A percentile compares a stretch with the other conserved stretches of the same genome.
These are phyloP conservation scores for Hyaloscypha finlandica DNA, from an alignment of 495 filamentous ascomycete genomes.

Conservation along the genomic window DNA sequence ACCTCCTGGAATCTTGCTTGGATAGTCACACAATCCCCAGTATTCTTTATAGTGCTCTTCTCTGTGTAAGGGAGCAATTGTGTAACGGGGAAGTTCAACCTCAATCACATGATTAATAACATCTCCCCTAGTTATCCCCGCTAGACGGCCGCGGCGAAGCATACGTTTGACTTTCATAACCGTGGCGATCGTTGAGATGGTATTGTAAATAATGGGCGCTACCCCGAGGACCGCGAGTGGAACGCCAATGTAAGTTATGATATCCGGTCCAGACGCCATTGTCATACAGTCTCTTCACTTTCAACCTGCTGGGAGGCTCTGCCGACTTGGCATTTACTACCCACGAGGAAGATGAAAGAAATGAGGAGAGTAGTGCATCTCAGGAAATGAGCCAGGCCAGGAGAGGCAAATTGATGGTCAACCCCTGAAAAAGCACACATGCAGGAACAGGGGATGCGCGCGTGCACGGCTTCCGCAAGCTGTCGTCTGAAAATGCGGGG, in stretches of 20 bases:
- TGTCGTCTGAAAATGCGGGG: no score
- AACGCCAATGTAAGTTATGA: constrained; percentile 60
- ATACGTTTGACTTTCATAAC: constrained; percentile 58
- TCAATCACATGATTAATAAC: constrained; percentile 66
- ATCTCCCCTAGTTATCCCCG: constrained; percentile 60
- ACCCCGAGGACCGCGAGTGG: constrained; percentile 68
- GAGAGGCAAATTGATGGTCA: no score
- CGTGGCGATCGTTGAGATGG: constrained; percentile 50
- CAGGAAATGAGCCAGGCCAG: no score
- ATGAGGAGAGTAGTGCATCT: neutral
- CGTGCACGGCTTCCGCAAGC: no score
- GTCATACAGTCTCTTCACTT: neutral
- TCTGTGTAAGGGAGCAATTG: constrained; percentile 59
- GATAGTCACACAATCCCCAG: constrained; percentile 51
- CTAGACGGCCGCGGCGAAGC: constrained; percentile 52
- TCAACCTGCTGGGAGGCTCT: neutral
- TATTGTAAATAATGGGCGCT: constrained; percentile 67
- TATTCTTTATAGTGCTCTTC: constrained; percentile 52
- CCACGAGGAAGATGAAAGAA: neutral
- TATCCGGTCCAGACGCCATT: constrained; percentile 33
- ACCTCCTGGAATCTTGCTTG: constrained; percentile 56
- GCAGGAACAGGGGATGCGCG: no score
- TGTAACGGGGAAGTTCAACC: constrained; percentile 64
- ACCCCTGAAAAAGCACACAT: no score
- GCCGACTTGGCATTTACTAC: neutral